Percentiles rank a stretch among this genome's conserved stretches.
Conservation (phyloP, 2,329 filamentous ascomycete genomes). For the Aspergillus terreus region DNA sequence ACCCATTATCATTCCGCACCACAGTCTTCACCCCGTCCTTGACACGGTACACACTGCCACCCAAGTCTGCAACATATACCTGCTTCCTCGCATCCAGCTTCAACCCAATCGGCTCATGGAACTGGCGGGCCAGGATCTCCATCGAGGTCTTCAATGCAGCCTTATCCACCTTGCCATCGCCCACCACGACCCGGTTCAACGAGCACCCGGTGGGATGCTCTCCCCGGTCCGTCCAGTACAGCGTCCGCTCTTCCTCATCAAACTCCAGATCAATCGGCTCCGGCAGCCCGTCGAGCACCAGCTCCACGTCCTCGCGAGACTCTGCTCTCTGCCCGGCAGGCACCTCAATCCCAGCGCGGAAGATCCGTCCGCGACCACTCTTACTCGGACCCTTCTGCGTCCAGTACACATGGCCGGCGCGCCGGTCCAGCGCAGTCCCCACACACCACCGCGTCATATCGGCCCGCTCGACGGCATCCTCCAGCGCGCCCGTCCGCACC, state of each 20-base stretch:
- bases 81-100: slow-evolving; percentile 17
- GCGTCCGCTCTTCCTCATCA: slow-evolving; percentile 39
- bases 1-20: slow-evolving; percentile 15
- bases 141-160: not conserved
- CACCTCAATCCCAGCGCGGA: slow-evolving; percentile 46
- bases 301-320: slow-evolving; percentile 41
- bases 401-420: slow-evolving; percentile 53
- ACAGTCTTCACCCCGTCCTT: slow-evolving; percentile 17
- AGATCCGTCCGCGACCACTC: slow-evolving; percentile 50
- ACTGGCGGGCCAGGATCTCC: slow-evolving; percentile 18
- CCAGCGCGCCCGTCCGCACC: slow-evolving; percentile 32
- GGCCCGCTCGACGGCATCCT: slow-evolving; percentile 23
- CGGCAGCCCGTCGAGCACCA: slow-evolving; percentile 45
- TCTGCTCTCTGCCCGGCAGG: slow-evolving; percentile 31
- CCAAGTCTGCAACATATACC: slow-evolving; percentile 23
- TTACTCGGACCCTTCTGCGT: slow-evolving; percentile 58
- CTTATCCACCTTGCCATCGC: slow-evolving; percentile 6
- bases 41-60: slow-evolving; percentile 22
- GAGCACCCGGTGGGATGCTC: slow-evolving; percentile 55
- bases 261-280: slow-evolving; percentile 58
- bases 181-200: slow-evolving; percentile 41
- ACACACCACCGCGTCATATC: slow-evolving; percentile 49
- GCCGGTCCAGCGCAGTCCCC: slow-evolving; percentile 49
- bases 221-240: slow-evolving; percentile 62
- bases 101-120: slow-evolving; percentile 26